Evolutionary conservation across 345 rosid genomes (phyloP).

Genomic region (Syzygium grande): DNA sequence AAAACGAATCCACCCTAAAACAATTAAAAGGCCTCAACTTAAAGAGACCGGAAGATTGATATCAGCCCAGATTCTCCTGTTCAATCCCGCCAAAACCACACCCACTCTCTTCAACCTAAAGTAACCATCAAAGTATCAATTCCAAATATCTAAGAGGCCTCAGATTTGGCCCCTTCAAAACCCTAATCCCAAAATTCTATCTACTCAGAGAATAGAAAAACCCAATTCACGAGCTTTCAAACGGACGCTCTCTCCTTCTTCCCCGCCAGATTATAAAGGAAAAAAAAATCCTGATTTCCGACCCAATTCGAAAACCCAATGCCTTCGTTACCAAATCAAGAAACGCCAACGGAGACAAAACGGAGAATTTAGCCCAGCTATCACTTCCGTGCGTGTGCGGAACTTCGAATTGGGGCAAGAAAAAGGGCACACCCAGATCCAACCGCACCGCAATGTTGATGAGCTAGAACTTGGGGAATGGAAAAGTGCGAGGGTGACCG

Average conservation of each 20-base stretch:
- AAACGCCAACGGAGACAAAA: background rate
- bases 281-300: background rate
- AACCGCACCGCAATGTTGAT: constrained; percentile 20
- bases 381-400: background rate
- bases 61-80: constrained; percentile 10
- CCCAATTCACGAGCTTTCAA: background rate
- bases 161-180: background rate
- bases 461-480: background rate
- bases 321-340: background rate
- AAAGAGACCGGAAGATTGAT: too few species aligned
- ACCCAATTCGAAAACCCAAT: background rate
- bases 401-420: background rate
- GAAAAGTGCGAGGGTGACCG: background rate
- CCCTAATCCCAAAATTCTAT: background rate
- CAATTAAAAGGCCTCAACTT: too few species aligned
- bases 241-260: background rate
- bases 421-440: constrained; percentile 39
- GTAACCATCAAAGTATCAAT: background rate
- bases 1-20: too few species aligned
- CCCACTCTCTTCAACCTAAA: background rate
- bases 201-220: background rate
- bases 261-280: background rate
- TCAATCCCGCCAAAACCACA: background rate
- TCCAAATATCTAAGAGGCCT: background rate
- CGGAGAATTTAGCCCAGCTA: background rate